A percentile compares a stretch with the other conserved stretches of the same genome.
Conservation (phyloP, 2,329 filamentous ascomycete species). For the Ceratocystis albifundus region DNA sequence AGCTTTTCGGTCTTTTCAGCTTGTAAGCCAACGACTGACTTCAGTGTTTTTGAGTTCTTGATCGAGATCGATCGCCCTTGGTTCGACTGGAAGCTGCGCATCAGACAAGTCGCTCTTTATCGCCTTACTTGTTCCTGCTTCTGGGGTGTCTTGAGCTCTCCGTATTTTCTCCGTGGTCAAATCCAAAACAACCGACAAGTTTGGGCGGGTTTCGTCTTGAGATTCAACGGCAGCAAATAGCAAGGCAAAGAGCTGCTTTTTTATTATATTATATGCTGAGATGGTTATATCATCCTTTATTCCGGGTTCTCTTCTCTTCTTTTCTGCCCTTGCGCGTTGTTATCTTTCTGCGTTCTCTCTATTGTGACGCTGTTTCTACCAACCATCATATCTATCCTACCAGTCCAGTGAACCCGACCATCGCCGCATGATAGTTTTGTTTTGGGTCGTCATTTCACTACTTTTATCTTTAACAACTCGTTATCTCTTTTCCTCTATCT, state of each 20-base stretch:
- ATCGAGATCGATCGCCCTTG: not conserved
- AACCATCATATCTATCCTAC: not conserved
- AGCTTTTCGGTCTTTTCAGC: no score
- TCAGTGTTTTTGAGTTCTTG: not conserved
- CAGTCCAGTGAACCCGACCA: no score
- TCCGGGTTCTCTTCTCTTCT: not conserved
- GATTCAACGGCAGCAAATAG: not conserved
- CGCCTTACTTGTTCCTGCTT: not conserved
- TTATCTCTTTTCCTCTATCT: not conserved
- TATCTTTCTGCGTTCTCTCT: slow-evolving; percentile 5
- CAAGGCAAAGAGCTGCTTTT: not conserved
- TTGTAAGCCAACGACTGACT: not conserved
- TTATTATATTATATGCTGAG: not conserved
- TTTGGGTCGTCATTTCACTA: not conserved
- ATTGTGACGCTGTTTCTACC: not conserved
- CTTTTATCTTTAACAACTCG: not conserved
- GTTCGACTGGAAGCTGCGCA: no score
- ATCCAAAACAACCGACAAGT: slow-evolving; percentile 8
- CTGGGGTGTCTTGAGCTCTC: not conserved
- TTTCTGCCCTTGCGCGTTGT: not conserved
- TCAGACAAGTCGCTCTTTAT: not conserved
- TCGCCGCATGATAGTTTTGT: not conserved
- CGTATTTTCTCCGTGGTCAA: not conserved
- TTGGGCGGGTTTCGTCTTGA: slow-evolving; percentile 3
- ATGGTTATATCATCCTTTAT: not conserved